Base-by-base conservation (phyloP, 148 eudicot genomes). In the Oxyria digyna region DNA sequence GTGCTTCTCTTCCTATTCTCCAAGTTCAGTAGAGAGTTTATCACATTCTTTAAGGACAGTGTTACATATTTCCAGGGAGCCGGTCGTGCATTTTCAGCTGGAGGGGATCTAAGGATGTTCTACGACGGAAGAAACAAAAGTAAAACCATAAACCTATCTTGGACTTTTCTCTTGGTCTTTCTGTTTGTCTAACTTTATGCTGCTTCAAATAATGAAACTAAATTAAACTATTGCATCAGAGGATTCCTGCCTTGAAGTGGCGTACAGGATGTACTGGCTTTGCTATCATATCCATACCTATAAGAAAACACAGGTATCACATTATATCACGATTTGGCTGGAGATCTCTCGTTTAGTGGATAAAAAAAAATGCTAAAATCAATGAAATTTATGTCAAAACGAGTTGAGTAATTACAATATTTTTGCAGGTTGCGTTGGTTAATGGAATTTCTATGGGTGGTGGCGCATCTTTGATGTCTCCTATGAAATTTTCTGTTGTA, bases 71-170 rank as follows among this genome's bases (percentile, higher is more conserved):
- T 21, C 71, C 62, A 95, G 99, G 99, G 97, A 79, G 87, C 85
- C 46, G 99, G 99, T 68, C 99, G 99, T 54, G 99, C 99, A 20
- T 95, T 78, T 77, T 95, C 97, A 67, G 99, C 99, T 42, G 99
- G 99, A 65, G 99, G 99, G 52, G 99, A 95, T 81, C 77, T 95
- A 74, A 83, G 82, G 57, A 75, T 95, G 87, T 95, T 95, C 79
- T 91, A 95, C 40, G 79, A 81, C 67, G 97, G 96, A 50, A 88
- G 81, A 76, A 74, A 71, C 24, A 71, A 76, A 74, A 84, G 96
- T 89, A 83, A n/a, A n/a, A n/a, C n/a, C n/a, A n/a, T n/a, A 81
- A 50, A 26, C n/a, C 38, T 62, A 4, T 6, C 31, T 37, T 40
- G 55, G 31, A 57, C 13, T 12, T 15, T 8, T 46, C 43, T 40